phyloP scores from a whole-genome alignment of 1,284 basidiomycete species.

The Ceratobasidium sp. region DNA sequence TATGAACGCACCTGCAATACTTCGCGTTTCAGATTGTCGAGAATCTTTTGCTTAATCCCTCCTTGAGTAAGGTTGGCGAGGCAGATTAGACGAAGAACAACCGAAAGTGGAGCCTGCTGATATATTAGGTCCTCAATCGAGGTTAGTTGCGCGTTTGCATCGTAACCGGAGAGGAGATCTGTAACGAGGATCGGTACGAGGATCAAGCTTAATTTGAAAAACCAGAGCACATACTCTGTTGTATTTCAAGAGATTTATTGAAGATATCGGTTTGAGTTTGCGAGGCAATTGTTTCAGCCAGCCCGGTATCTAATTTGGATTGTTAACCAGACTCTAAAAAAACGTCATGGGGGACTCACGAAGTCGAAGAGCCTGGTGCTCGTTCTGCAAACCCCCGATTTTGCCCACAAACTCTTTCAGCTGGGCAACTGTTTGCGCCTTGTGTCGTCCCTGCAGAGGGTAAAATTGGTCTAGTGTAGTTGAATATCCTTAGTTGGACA shows the following conservation, averaged over 20 bases:
- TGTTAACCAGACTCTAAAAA: constrained; percentile 40
- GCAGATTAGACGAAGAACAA: constrained; percentile 85
- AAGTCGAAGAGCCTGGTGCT: constrained; percentile 89
- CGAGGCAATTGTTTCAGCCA: constrained; percentile 92
- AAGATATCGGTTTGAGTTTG: constrained; percentile 91
- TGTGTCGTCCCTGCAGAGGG: constrained; percentile 68
- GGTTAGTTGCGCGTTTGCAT: constrained; percentile 78
- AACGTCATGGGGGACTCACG: constrained; percentile 67
- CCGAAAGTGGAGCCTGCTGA: constrained; percentile 83
- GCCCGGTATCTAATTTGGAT: constrained; percentile 79
- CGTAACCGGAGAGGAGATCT: constrained; percentile 94
- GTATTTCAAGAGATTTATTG: constrained; percentile 93
- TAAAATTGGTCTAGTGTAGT: constrained; percentile 16
- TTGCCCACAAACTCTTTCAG: constrained; percentile 96
- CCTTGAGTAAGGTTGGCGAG: constrained; percentile 86
- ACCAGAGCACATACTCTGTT: constrained; percentile 79
- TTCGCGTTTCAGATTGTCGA: constrained; percentile 93
- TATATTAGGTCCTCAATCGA: constrained; percentile 90
- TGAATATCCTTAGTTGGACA: constrained; percentile 50
- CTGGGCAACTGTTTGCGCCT: constrained; percentile 93
- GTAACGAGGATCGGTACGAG: constrained; percentile 18
- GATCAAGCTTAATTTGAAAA: background rate
- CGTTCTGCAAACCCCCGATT: constrained; percentile 89
- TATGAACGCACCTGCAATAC: constrained; percentile 79
- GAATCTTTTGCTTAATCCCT: constrained; percentile 87